These are phyloP conservation scores for Pythium sukuiense DNA, from an alignment of 352 stramenopile species.

Conservation along the genomic window DNA sequence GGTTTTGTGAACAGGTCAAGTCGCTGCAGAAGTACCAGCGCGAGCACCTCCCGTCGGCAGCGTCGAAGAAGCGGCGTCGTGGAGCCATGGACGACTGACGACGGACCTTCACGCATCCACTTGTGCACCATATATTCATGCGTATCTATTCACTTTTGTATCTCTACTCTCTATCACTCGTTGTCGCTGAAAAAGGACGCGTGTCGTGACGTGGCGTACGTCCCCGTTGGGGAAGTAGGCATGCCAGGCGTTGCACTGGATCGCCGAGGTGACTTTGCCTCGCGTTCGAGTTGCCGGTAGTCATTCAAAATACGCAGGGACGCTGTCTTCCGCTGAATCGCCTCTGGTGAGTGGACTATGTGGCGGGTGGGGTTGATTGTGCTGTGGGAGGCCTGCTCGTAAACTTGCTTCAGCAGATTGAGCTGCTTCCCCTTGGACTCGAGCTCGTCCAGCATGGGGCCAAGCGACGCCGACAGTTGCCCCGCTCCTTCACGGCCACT, in stretches of 20 bases:
- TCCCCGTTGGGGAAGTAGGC: conserved; percentile 8
- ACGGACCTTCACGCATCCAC: background rate
- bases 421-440: conserved; percentile 69
- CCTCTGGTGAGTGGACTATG: conserved; percentile 54
- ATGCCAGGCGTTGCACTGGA: background rate
- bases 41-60: conserved; percentile 32
- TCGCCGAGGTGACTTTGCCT: conserved; percentile 29
- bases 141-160: background rate
- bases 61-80: conserved; percentile 33
- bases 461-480: conserved; percentile 47
- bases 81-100: conserved; percentile 25
- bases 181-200: conserved; percentile 25
- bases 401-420: conserved; percentile 65
- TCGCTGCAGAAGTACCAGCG: conserved; percentile 61
- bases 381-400: conserved; percentile 51
- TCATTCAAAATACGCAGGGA: conserved; percentile 67
- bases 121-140: background rate
- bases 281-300: conserved; percentile 60
- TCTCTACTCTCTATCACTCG: background rate
- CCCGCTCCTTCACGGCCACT: conserved; percentile 13
- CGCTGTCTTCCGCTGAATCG: conserved; percentile 58
- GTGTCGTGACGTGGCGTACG: conserved; percentile 15
- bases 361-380: conserved; percentile 58
- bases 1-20: conserved; percentile 33
- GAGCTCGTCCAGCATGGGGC: conserved; percentile 54